Percentiles rank a stretch among this genome's conserved stretches.
These are phyloP conservation scores for Anthracocystis setariae DNA, from an alignment of 1,284 basidiomycete species.

Conservation along the genomic window DNA sequence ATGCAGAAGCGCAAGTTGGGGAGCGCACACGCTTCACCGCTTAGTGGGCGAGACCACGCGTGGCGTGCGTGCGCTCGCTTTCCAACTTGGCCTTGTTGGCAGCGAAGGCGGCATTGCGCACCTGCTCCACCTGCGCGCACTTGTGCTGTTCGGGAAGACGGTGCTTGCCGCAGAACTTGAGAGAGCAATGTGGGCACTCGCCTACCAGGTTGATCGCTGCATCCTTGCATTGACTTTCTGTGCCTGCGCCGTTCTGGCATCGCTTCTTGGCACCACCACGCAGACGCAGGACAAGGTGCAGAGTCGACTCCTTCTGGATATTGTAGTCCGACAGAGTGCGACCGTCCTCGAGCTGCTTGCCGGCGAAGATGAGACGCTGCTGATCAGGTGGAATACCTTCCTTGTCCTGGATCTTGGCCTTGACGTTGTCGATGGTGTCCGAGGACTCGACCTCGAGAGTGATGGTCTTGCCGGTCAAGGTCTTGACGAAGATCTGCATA, in stretches of 20 bases:
- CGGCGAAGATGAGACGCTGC: conserved; percentile 71
- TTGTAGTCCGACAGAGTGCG: conserved; percentile 70
- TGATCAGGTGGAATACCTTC: conserved; percentile 69
- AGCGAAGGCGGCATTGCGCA: conserved; percentile 63
- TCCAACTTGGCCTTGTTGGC: conserved; percentile 67
- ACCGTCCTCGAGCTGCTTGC: conserved; percentile 70
- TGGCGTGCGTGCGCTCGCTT: conserved; percentile 60
- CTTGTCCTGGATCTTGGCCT: conserved; percentile 67
- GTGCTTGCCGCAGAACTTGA: conserved; percentile 65
- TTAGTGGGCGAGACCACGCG: conserved; percentile 65
- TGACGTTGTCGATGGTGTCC: conserved; percentile 91
- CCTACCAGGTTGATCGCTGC: conserved; percentile 67
- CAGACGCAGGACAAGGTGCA: conserved; percentile 64
- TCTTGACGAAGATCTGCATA: conserved; percentile 68
- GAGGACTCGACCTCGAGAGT: conserved; percentile 87
- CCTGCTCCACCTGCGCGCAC: conserved; percentile 62
- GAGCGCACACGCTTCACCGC: too few relatives aligned
- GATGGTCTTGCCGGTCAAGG: conserved; percentile 98
- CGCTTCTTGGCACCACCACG: conserved; percentile 67
- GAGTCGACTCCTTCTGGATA: conserved; percentile 67
- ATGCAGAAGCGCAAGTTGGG: neutral
- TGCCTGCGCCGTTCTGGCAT: conserved; percentile 63
- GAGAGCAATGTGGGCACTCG: conserved; percentile 66
- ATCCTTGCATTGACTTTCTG: conserved; percentile 64
- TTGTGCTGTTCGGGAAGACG: conserved; percentile 65